These are phyloP conservation scores for Stephania yunnanensis DNA, from an alignment of 164 flowering plant species.

Conservation along the genomic window DNA sequence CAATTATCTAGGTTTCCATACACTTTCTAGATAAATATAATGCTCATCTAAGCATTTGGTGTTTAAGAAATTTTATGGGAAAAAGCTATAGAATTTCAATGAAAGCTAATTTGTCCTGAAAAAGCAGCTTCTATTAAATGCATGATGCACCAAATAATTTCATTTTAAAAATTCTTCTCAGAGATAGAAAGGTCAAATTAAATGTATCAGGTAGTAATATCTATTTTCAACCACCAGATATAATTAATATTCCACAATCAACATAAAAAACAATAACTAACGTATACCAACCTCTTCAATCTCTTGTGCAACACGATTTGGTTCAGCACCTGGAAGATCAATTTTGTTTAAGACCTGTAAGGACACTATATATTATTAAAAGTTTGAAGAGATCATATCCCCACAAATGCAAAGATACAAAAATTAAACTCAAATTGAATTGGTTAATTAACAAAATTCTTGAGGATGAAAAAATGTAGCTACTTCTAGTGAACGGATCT, in stretches of 20 bases:
- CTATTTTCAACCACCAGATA: neutral
- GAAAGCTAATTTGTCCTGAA: neutral
- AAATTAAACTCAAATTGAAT: neutral
- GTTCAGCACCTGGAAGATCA: slow-evolving; percentile 98
- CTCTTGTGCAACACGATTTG: slow-evolving; percentile 66
- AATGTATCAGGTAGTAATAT: neutral
- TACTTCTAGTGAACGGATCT: neutral
- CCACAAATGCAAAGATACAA: neutral
- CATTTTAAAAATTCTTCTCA: neutral
- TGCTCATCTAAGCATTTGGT: neutral
- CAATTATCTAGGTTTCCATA: neutral
- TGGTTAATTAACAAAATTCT: neutral
- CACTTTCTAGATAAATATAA: neutral
- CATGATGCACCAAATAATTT: neutral
- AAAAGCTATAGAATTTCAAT: neutral
- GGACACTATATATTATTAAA: neutral
- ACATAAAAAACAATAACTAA: slow-evolving; percentile 5
- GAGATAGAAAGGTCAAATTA: neutral
- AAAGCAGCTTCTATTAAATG: neutral
- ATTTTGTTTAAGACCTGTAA: slow-evolving; percentile 92
- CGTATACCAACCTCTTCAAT: slow-evolving; percentile 85
- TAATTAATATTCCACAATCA: slow-evolving; percentile 3
- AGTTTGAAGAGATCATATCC: neutral
- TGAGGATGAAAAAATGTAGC: neutral
- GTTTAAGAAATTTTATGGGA: neutral